These are phyloP conservation scores for Thielaviopsis punctulata DNA, from an alignment of 2,329 filamentous ascomycete species.

Conservation along the genomic window DNA sequence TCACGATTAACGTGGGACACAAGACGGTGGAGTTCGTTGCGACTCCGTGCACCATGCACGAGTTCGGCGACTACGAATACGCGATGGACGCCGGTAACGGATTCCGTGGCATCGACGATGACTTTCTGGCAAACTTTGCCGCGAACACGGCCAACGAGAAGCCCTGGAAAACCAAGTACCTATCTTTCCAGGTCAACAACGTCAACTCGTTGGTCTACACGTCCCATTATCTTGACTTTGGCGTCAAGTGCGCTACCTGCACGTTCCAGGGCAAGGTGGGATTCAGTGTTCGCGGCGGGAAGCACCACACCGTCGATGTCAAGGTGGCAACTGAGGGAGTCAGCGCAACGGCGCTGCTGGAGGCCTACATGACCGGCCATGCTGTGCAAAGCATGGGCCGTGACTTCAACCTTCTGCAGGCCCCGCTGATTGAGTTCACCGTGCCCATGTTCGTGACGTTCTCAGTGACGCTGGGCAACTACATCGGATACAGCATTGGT, in stretches of 20 bases:
- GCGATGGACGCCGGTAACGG: neutral
- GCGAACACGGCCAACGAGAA: neutral
- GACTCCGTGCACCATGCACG: neutral
- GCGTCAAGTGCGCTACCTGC: constrained; percentile 1
- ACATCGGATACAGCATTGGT: constrained; percentile 4
- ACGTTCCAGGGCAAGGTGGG: neutral
- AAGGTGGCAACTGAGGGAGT: neutral
- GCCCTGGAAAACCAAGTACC: constrained; percentile 3
- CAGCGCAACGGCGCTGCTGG: neutral
- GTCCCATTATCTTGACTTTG: neutral
- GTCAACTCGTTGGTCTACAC: constrained; percentile 1
- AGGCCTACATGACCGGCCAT: constrained; percentile 2
- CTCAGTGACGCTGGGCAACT: neutral
- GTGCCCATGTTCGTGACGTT: neutral
- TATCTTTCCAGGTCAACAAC: neutral
- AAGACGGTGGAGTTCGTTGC: neutral
- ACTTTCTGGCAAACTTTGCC: neutral
- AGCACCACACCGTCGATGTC: neutral
- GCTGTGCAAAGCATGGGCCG: neutral
- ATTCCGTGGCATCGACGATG: neutral
- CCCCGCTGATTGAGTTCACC: neutral
- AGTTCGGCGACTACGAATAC: constrained; percentile 3
- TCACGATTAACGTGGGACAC: neutral
- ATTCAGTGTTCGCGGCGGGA: neutral
- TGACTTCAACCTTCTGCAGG: neutral